Base-by-base conservation (phyloP, 345 rosid genomes). In the Citrus mangshanensis region DNA sequence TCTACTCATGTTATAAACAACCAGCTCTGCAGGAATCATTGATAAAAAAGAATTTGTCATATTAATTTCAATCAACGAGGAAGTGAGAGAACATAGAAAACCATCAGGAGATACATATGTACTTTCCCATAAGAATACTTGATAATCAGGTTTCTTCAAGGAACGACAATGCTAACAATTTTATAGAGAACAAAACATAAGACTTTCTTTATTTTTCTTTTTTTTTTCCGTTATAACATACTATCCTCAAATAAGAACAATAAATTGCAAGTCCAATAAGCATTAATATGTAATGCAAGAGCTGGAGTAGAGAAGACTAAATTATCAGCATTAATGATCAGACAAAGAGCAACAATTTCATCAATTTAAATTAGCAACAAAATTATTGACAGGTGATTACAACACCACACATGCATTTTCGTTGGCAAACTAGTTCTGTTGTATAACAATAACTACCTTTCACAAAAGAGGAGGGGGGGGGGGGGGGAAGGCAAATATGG, bases 1-100 rank as follows among this genome's bases (percentile, higher is more conserved):
- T 76, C 93, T 85, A 82, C 90, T 90, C 98, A 91, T 93, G 77
- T 83, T 89, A 60, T 75, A 74, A 77, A 80, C 79, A 75, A 74
- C 79, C 88, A 59, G 77, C 80, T 54, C 81, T 81, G 85, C 72
- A 75, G 61, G 35, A n/a, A 63, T 32, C 78, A 77, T 59, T 35
- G 27, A 49, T 34, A 25, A 34, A 12, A 65, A 70, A 5, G 22
- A 6, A 0, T 2, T 18, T 68, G 5, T 9, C 28, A 9, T 9
- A 35, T 35, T 68, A 38, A 35, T 37, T 21, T n/a, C 51, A 30
- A 30, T 65, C 12, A 30, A 30, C 35, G 18, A 64, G n/a, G 70
- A 32, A 19, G 46, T 3, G 7, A 35, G 46, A 25, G 34, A 61
- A 30, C 30, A 63, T 63, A 63, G 67, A 63, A 63, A 30, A 63